Evolutionary conservation across 805 yeast genomes (phyloP).

Genomic region (Suhomyces xylopsoci): DNA sequence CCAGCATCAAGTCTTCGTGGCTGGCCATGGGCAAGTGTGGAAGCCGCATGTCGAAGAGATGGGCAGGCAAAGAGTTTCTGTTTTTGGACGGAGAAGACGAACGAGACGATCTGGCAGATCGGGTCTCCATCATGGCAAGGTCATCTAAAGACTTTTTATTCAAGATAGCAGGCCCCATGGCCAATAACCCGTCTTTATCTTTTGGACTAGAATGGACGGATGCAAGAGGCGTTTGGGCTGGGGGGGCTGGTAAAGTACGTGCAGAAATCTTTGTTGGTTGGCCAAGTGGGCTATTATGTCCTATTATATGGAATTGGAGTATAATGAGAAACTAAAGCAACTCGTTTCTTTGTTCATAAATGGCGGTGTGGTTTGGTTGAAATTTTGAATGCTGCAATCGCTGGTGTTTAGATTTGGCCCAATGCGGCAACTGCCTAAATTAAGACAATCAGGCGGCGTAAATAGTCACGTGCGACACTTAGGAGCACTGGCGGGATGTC

Average conservation of each 20-base stretch:
- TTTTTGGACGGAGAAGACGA: conserved; percentile 36
- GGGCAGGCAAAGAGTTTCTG: conserved; percentile 22
- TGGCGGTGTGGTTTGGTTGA: background rate
- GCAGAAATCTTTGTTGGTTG: background rate
- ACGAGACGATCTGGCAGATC: conserved; percentile 23
- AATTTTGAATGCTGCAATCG: background rate
- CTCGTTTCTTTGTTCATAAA: background rate
- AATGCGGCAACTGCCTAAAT: background rate
- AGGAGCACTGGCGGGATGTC: no score
- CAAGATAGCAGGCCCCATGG: background rate
- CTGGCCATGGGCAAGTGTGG: conserved; percentile 18
- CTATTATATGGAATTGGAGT: background rate
- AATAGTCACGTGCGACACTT: no score
- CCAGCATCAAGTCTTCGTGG: conserved; percentile 24
- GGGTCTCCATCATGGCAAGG: background rate
- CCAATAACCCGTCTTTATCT: background rate
- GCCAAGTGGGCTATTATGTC: no score
- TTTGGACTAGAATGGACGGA: background rate
- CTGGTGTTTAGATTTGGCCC: background rate
- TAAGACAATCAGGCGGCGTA: no score
- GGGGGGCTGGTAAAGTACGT: no score
- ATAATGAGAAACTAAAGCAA: background rate
- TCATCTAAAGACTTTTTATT: conserved; percentile 7
- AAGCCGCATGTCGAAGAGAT: conserved; percentile 18
- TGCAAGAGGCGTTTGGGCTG: background rate